Conservation (phyloP, 2,329 filamentous ascomycete species). For the Tolypocladium tundrense region DNA sequence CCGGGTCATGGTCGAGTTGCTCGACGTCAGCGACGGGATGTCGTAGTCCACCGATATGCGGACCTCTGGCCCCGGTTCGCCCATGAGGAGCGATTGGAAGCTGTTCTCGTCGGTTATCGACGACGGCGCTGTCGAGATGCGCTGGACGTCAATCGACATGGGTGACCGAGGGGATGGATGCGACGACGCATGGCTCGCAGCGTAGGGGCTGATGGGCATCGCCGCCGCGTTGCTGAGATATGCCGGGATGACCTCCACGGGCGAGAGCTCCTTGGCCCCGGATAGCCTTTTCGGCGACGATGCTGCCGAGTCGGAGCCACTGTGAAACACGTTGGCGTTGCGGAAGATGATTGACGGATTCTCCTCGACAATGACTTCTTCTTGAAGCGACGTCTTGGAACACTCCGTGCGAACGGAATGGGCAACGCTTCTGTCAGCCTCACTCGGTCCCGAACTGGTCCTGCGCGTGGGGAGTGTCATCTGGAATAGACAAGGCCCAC, state of each 20-base stretch:
- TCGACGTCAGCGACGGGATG: slow-evolving; percentile 64
- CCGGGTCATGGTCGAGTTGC: slow-evolving; percentile 65
- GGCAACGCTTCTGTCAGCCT: slow-evolving; percentile 16
- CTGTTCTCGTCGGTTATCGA: slow-evolving; percentile 62
- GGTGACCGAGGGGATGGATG: slow-evolving; percentile 57
- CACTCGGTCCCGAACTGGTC: slow-evolving; percentile 36
- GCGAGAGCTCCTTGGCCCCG: slow-evolving; percentile 34
- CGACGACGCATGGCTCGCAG: slow-evolving; percentile 52
- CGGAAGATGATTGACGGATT: slow-evolving; percentile 27
- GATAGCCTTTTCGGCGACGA: slow-evolving; percentile 34
- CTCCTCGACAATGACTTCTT: slow-evolving; percentile 41
- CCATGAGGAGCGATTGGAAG: slow-evolving; percentile 61
- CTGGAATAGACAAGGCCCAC: slow-evolving; percentile 9
- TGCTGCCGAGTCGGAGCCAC: slow-evolving; percentile 26
- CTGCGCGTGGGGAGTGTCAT: slow-evolving; percentile 22
- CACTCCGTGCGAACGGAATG: slow-evolving; percentile 33
- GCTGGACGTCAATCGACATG: slow-evolving; percentile 60
- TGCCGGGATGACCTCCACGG: slow-evolving; percentile 39
- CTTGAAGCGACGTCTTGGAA: slow-evolving; percentile 39
- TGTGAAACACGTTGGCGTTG: slow-evolving; percentile 23
- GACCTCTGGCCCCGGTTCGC: slow-evolving; percentile 62
- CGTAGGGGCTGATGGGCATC: slow-evolving; percentile 52
- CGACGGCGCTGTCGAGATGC: slow-evolving; percentile 65
- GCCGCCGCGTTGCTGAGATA: slow-evolving; percentile 32
- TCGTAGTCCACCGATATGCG: slow-evolving; percentile 61